These are phyloP conservation scores for Trifolium pratense DNA, from an alignment of 306 rosid species.

Conservation along the genomic window DNA sequence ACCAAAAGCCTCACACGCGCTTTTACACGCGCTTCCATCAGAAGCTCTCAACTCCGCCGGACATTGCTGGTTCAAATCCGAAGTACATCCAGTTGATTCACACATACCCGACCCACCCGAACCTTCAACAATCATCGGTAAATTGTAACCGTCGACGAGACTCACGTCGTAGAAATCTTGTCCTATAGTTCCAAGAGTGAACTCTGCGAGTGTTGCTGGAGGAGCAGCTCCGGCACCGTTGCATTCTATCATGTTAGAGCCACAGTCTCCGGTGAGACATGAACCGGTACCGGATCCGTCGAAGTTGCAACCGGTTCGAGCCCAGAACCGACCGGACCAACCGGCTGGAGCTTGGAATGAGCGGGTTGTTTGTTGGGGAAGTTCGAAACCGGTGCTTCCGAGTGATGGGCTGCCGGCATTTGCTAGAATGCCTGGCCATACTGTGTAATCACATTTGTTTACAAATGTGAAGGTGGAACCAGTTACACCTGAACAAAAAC, in stretches of 20 bases:
- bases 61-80: constrained; percentile 82
- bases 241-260: constrained; percentile 79
- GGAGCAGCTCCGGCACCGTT: constrained; percentile 94
- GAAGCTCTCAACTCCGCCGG: constrained; percentile 75
- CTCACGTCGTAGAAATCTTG: constrained; percentile 95
- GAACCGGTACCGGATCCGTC: constrained; percentile 79
- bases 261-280: constrained; percentile 91
- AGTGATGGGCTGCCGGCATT: constrained; percentile 79
- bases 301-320: constrained; percentile 74
- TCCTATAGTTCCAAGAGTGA: constrained; percentile 86
- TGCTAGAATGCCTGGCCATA: constrained; percentile 94
- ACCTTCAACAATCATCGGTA: constrained; percentile 84
- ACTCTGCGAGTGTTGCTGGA: constrained; percentile 87
- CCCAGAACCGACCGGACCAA: constrained; percentile 99
- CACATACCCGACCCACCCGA: constrained; percentile 82
- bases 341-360: constrained; percentile 84
- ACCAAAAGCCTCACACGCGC: constrained; percentile 97
- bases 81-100: constrained; percentile 74
- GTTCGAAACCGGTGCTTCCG: constrained; percentile 88
- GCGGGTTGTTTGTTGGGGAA: constrained; percentile 69
- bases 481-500: constrained; percentile 45
- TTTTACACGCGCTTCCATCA: constrained; percentile 83
- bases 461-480: constrained; percentile 81
- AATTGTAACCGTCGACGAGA: constrained; percentile 93
- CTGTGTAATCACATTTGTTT: constrained; percentile 80